phyloP scores from a whole-genome alignment of 2,329 filamentous ascomycete species.

The Pyrenochaeta sp. region DNA sequence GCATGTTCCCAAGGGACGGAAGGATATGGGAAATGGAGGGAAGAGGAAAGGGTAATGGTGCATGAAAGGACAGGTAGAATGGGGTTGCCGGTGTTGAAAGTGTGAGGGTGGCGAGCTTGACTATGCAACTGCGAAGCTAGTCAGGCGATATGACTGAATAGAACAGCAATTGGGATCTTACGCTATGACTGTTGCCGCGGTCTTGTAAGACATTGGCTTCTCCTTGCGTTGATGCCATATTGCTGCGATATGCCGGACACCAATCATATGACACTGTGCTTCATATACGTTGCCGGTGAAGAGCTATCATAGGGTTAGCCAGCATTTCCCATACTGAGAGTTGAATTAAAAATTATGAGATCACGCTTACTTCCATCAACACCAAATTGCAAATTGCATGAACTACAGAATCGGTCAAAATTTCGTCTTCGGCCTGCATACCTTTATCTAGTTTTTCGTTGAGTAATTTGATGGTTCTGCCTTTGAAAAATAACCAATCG shows the following conservation, averaged over 20 bases:
- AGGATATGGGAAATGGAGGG: slow-evolving; percentile 1
- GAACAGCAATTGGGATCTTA: background rate
- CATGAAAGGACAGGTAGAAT: background rate
- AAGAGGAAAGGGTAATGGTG: background rate
- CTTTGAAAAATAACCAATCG: slow-evolving; percentile 3
- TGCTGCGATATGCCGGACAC: background rate
- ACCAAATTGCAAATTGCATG: background rate
- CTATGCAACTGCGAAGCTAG: background rate
- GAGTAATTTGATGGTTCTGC: background rate
- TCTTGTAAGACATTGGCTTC: background rate
- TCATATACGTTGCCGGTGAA: background rate
- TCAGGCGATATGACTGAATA: background rate
- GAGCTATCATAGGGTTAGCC: background rate
- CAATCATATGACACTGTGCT: background rate
- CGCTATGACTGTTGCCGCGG: background rate
- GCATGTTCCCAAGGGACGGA: background rate
- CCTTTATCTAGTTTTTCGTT: background rate
- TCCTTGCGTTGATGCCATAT: background rate
- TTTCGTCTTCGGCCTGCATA: background rate
- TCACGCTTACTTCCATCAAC: slow-evolving; percentile 1
- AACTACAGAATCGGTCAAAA: background rate
- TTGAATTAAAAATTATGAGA: background rate
- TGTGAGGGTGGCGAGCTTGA: background rate
- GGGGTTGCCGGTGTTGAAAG: background rate
- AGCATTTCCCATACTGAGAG: background rate